A percentile compares a stretch with the other conserved stretches of the same genome.
Conservation (phyloP, 805 yeast genomes). For the Trichomonascus vanleenenianus region DNA sequence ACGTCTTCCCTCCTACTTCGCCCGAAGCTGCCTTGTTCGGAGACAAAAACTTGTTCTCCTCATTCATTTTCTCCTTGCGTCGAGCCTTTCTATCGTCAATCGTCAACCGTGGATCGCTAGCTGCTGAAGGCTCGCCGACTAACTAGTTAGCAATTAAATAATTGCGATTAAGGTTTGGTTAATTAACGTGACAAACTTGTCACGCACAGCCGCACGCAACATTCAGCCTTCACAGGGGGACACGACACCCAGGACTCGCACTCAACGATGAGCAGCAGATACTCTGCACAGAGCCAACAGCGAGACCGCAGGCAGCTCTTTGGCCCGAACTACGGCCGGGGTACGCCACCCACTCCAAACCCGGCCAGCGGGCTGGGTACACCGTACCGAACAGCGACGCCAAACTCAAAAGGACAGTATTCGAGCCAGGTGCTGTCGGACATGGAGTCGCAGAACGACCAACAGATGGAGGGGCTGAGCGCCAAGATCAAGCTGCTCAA, state of each 20-base stretch:
- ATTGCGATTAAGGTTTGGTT: too few relatives aligned
- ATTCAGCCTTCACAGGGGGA: not conserved
- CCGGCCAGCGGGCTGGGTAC: conserved; percentile 9
- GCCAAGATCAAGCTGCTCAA: conserved; percentile 49
- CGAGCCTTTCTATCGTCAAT: too few relatives aligned
- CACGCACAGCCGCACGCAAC: too few relatives aligned
- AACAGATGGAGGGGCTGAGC: conserved; percentile 46
- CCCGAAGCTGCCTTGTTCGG: too few relatives aligned
- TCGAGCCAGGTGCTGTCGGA: conserved; percentile 49
- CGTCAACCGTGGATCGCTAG: too few relatives aligned
- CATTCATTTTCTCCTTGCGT: not conserved
- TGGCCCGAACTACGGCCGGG: conserved; percentile 6
- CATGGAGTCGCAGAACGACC: conserved; percentile 60
- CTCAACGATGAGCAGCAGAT: conserved; percentile 6
- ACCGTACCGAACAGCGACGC: conserved; percentile 21
- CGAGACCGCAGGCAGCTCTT: conserved; percentile 35
- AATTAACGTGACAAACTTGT: too few relatives aligned
- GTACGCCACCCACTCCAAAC: conserved; percentile 22
- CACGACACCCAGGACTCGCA: not conserved
- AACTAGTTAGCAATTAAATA: too few relatives aligned
- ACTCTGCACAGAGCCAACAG: conserved; percentile 24
- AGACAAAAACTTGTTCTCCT: not conserved
- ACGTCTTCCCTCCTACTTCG: not conserved
- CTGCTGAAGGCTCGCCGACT: too few relatives aligned
- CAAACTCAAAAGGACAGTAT: conserved; percentile 27